Evolutionary conservation across 768 basidiomycete species (phyloP), one percentile per base, ranked within the genome.

Genomic region (Psilocybe azurescens): DNA sequence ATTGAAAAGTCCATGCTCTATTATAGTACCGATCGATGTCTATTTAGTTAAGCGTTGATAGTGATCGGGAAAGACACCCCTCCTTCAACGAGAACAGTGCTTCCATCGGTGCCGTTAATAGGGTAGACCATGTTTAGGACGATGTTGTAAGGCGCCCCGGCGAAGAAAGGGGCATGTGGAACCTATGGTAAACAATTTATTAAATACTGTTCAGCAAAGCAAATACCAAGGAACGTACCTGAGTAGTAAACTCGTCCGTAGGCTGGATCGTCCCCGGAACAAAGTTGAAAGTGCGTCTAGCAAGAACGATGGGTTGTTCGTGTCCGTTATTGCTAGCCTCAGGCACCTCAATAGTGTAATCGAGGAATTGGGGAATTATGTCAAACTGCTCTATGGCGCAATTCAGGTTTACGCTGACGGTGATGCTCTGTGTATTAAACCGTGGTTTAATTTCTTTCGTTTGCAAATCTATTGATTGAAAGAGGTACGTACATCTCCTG

Each of bases 321-420:
- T 59, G 52, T 0, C 62, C 62, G 41, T 63, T 63, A 36, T 63
- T 63, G 30, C 39, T 16, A 28, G 41, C 20, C 2, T 50, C 30
- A 8, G 56, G 51, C 3, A 63, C 61, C 16, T 54, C 38, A 32
- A 63, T 48, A n/a, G 58, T 50, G 53, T 59, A 63, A 33, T 63
- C 57, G 47, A 59, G 47, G 38, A 41, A 63, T 16, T 55, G 5
- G 29, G 62, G 57, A 2, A 54, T 29, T 20, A 63, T 63, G 33
- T 46, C 57, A 28, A 55, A 63, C 5, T 48, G 13, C 7, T 55
- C 28, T 7, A 59, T 44, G 2, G 62, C 46, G 20, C 62, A 63
- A 52, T 50, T 47, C 16, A 63, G 46, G 52, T 59, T 56, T n/a
- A 63, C 53, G 5, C 58, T 49, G 28, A 63, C 39, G 20, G 47